Conservation (phyloP, 2,329 filamentous ascomycete species). For the Nemania bipapillata region DNA sequence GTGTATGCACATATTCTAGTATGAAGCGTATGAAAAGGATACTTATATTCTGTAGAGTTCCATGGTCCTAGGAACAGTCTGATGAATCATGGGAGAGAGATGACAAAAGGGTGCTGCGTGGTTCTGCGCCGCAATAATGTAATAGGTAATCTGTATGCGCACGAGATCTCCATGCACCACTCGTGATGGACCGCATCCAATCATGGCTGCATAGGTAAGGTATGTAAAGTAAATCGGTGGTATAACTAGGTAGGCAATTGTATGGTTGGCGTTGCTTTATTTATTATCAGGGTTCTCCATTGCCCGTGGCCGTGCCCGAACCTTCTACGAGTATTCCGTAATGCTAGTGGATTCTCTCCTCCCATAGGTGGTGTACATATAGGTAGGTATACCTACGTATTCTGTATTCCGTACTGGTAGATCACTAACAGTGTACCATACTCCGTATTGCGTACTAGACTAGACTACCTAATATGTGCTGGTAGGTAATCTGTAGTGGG, state of each 20-base stretch:
- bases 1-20: no score
- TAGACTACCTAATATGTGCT: no score
- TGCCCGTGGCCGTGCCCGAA: conserved; percentile 37
- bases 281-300: conserved; percentile 22
- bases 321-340: conserved; percentile 18
- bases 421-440: conserved; percentile 26
- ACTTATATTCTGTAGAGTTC: no score
- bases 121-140: conserved; percentile 15
- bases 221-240: no score
- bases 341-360: no score
- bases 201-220: background rate
- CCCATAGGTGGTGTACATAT: no score
- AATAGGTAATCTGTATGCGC: conserved; percentile 11
- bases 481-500: background rate
- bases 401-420: conserved; percentile 33
- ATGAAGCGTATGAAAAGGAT: no score
- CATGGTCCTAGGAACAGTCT: no score
- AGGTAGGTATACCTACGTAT: no score
- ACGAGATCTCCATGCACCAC: conserved; percentile 34
- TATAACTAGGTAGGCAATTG: no score
- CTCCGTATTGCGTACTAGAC: conserved; percentile 18
- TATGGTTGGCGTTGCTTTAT: no score
- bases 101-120: conserved; percentile 2
- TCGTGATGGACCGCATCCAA: conserved; percentile 30
- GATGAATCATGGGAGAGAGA: no score